Base-by-base conservation (phyloP, 768 basidiomycete genomes). In the Pisolithus sp. region DNA sequence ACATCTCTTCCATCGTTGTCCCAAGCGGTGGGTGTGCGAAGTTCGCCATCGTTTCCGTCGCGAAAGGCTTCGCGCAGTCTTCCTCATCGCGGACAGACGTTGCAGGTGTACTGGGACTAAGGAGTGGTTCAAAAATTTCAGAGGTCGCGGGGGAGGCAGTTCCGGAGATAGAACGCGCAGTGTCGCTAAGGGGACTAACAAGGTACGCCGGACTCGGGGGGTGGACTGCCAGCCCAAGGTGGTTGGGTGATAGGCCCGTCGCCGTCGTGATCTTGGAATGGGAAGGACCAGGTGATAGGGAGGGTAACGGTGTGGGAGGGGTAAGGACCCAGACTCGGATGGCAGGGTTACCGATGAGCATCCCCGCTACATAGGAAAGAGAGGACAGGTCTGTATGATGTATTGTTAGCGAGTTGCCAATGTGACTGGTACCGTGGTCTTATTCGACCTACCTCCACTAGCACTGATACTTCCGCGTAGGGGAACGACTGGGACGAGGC, bases 381-480 rank as follows among this genome's bases (percentile, higher is more conserved):
- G 89, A 85, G 7, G 82, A 78, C n/a, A 89, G 72, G 67, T 89
- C 88, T 85, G 42, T 42, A 40, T 40, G 9, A 15, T 53, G 54
- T 50, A 50, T 40, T 23, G 10, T 49, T 53, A 45, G 42, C 46
- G 12, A 51, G 21, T 34, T 53, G 50, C 51, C 48, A 57, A 50
- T 57, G 46, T 54, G 53, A 23, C 42, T 46, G 21, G 28, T 26
- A 12, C n/a, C 15, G 40, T n/a, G 9, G 56, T n/a, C 21, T 28
- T 21, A 24, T 36, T 18, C 10, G 13, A 59, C 71, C 42, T 55
- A 85, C 87, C 86, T 69, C 91, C 91, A 39, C 83, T 87, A 7
- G 91, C 83, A 26, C 86, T 89, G 53, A 94, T 85, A 53, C 83
- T 89, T 34, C 89, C 88, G 7, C 91, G 81, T 6, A 94, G 73